Conservation (phyloP, 371 early-diverging fungal species). For the Mucor mucedo region DNA sequence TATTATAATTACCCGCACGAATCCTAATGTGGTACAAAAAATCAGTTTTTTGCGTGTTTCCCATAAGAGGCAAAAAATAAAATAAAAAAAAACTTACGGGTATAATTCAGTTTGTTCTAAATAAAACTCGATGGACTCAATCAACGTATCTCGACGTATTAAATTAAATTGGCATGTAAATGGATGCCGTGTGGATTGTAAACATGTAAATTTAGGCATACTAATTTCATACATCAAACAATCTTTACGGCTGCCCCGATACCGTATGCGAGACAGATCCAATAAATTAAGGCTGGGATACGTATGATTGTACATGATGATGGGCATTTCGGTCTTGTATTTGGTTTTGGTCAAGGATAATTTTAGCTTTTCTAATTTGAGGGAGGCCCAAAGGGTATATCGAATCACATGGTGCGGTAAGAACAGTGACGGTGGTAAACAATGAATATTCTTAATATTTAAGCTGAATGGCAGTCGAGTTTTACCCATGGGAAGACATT, state of each 20-base stretch:
- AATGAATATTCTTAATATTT: constrained; percentile 21
- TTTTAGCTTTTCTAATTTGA: constrained; percentile 21
- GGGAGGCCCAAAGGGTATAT: constrained; percentile 30
- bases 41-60: background rate
- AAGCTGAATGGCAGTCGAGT: constrained; percentile 34
- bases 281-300: constrained; percentile 34
- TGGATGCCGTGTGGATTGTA: constrained; percentile 20
- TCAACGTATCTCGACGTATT: constrained; percentile 18
- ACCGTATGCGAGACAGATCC: constrained; percentile 28
- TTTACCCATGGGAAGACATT: constrained; percentile 23
- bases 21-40: constrained; percentile 8
- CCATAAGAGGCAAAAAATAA: too few relatives aligned
- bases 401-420: constrained; percentile 36
- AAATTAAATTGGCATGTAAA: constrained; percentile 29
- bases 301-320: constrained; percentile 31
- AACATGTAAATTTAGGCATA: constrained; percentile 33
- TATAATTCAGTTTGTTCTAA: constrained; percentile 39
- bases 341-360: too few relatives aligned
- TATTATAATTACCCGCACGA: constrained; percentile 15
- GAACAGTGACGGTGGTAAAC: constrained; percentile 32
- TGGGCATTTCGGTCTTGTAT: background rate
- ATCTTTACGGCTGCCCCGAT: constrained; percentile 29
- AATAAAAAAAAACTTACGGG: constrained; percentile 30
- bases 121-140: constrained; percentile 22
- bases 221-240: constrained; percentile 33